These are phyloP conservation scores for Phialophora chinensis DNA, from an alignment of 2,329 filamentous ascomycete species.

Conservation along the genomic window DNA sequence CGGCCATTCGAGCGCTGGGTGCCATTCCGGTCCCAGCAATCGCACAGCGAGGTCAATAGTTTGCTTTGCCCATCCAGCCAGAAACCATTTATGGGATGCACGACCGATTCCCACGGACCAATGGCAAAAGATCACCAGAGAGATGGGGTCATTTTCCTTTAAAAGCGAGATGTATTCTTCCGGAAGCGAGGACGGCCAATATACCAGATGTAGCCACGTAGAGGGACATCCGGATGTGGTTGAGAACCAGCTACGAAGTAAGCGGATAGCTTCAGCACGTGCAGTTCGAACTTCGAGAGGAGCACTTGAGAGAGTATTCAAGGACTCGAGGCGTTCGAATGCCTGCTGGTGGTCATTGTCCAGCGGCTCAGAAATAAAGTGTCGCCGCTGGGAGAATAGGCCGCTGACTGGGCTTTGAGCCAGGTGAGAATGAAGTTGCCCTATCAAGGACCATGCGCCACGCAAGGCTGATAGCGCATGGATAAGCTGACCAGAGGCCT, in stretches of 20 bases:
- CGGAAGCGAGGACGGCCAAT: slow-evolving; percentile 10
- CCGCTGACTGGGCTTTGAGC: slow-evolving; percentile 6
- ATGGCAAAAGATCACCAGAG: slow-evolving; percentile 11
- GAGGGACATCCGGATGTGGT: slow-evolving; percentile 7
- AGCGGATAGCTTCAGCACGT: slow-evolving; percentile 1
- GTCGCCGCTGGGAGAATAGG: slow-evolving; percentile 4
- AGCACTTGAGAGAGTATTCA: slow-evolving; percentile 5
- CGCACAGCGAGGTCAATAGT: background rate
- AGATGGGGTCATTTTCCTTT: slow-evolving; percentile 9
- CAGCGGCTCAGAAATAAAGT: background rate
- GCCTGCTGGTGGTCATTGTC: slow-evolving; percentile 1
- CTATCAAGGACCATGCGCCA: slow-evolving; percentile 13
- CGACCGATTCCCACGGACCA: slow-evolving; percentile 5
- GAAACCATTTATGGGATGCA: slow-evolving; percentile 10
- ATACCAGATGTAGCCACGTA: slow-evolving; percentile 12
- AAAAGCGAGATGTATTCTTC: slow-evolving; percentile 13
- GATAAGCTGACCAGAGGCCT: background rate
- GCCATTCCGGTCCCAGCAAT: slow-evolving; percentile 4
- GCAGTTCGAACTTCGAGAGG: background rate
- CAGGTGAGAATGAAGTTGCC: slow-evolving; percentile 9
- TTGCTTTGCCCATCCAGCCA: slow-evolving; percentile 9
- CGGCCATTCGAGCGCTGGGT: slow-evolving; percentile 3
- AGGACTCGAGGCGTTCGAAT: slow-evolving; percentile 6
- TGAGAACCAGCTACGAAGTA: slow-evolving; percentile 2
- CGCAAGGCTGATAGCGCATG: slow-evolving; percentile 10